Evolutionary conservation across 1,284 basidiomycete species (phyloP).

Genomic region (Boletus semigastroideus): DNA sequence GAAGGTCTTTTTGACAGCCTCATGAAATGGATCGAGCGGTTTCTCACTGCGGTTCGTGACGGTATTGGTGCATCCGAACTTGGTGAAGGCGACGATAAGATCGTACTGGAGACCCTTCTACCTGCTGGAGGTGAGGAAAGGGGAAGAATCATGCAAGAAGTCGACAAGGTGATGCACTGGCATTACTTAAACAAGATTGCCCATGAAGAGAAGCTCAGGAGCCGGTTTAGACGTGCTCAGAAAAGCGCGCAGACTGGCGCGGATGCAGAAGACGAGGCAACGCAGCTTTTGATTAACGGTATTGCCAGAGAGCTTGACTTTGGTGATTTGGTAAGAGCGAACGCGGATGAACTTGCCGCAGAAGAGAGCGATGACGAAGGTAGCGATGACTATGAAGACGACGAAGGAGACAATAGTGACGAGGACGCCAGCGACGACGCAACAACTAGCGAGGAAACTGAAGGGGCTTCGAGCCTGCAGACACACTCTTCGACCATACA

Average conservation of each 20-base stretch:
- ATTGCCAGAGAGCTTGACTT: constrained; percentile 81
- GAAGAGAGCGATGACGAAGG: constrained; percentile 77
- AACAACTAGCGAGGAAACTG: constrained; percentile 33
- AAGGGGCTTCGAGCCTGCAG: constrained; percentile 24
- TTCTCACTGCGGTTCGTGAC: constrained; percentile 90
- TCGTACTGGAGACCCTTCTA: constrained; percentile 85
- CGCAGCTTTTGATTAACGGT: constrained; percentile 75
- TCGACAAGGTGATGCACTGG: constrained; percentile 85
- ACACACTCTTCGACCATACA: background rate
- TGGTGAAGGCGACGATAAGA: constrained; percentile 17
- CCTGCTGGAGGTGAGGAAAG: constrained; percentile 80
- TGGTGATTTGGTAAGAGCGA: constrained; percentile 72
- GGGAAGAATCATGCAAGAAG: constrained; percentile 73
- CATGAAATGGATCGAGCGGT: constrained; percentile 97
- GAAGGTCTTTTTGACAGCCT: constrained; percentile 91
- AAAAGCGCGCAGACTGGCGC: constrained; percentile 41
- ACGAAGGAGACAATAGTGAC: constrained; percentile 37
- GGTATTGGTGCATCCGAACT: constrained; percentile 61
- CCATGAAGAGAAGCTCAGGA: constrained; percentile 84
- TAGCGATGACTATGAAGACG: constrained; percentile 51
- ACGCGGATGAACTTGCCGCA: constrained; percentile 77
- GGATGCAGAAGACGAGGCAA: constrained; percentile 73
- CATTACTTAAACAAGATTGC: constrained; percentile 91
- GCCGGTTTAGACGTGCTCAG: constrained; percentile 69
- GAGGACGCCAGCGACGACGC: constrained; percentile 45